phyloP scores from a whole-genome alignment of 2,329 filamentous ascomycete species.

The Fusarium humuli region DNA sequence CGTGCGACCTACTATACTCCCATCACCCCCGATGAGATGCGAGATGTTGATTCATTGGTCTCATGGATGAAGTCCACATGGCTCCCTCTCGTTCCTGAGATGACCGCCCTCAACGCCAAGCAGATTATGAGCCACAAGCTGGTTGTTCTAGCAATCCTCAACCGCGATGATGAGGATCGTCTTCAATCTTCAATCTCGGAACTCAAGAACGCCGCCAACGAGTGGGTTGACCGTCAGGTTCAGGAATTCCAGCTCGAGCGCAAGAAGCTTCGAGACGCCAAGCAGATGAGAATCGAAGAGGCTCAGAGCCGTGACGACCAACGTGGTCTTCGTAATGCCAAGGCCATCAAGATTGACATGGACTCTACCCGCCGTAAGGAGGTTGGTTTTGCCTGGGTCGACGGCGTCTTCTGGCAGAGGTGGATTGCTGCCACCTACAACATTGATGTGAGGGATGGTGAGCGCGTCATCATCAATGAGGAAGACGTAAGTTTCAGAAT shows the following conservation, averaged over 20 bases:
- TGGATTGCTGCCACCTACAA: constrained; percentile 97
- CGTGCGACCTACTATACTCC: constrained; percentile 91
- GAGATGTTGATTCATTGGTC: constrained; percentile 81
- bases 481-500: constrained; percentile 80
- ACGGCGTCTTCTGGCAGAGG: constrained; percentile 95
- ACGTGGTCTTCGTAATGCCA: constrained; percentile 85
- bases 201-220: constrained; percentile 93
- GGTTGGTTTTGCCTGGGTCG: constrained; percentile 96
- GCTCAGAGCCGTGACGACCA: constrained; percentile 94
- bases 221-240: constrained; percentile 98
- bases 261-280: constrained; percentile 92
- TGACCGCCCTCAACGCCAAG: constrained; percentile 89
- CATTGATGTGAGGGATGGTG: constrained; percentile 86
- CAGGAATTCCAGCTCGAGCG: constrained; percentile 92
- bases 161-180: constrained; percentile 80
- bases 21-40: constrained; percentile 90
- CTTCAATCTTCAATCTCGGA: constrained; percentile 85
- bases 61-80: constrained; percentile 97
- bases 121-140: constrained; percentile 96
- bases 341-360: constrained; percentile 92
- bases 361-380: constrained; percentile 87
- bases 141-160: constrained; percentile 92
- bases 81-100: constrained; percentile 94
- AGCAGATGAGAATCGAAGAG: constrained; percentile 95
- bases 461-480: constrained; percentile 95